Evolutionary conservation across 495 filamentous ascomycete species (phyloP), one percentile per base, ranked within the genome.

Genomic region (Monascus purpureus): DNA sequence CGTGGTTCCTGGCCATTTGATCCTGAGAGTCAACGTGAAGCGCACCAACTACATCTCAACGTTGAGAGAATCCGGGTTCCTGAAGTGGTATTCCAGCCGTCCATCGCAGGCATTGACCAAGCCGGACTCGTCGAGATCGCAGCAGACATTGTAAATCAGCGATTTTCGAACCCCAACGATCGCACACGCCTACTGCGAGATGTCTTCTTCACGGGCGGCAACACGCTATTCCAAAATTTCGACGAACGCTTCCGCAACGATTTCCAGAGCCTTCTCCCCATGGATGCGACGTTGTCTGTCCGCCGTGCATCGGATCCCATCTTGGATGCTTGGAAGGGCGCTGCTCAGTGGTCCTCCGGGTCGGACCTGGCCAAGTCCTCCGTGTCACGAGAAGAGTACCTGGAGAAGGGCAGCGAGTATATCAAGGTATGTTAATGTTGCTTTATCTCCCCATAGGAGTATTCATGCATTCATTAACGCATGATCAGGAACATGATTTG

Each of bases 51-150:
- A 22, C 90, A 97, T 51, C 70, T 97, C 24, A 97, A 97, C 48
- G 81, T 97, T 27, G 90, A 97, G 61, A 75, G 92, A 17, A 94
- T 97, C 49, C 80, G 90, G 15, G 86, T 94, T 1, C 92, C 90
- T 2, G 90, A 97, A 57, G 78, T 97, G 9, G 70, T 94, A 8
- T 96, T 95, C 60, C 83, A 94, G 51, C 90, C 90, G 0, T 69
- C 68, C n/a, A 94, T 97, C 46, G 90, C 92, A 1, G 90, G 90
- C 2, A 64, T 96, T 22, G 90, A 97, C 47, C 90, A 97, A 53
- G 86, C 88, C 0, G 90, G 90, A 13, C 66, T 97, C 13, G 65
- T 92, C 13, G 88, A 97, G 55, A 85, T 94, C 29, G 81, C 80
- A 0, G 77, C 78, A 4, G 80, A 84, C 38, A 88, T 96, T 23